A percentile compares a stretch with the other conserved stretches of the same genome.
These are phyloP conservation scores for Puccinia triticina DNA, from an alignment of 1,284 basidiomycete species.

Conservation along the genomic window DNA sequence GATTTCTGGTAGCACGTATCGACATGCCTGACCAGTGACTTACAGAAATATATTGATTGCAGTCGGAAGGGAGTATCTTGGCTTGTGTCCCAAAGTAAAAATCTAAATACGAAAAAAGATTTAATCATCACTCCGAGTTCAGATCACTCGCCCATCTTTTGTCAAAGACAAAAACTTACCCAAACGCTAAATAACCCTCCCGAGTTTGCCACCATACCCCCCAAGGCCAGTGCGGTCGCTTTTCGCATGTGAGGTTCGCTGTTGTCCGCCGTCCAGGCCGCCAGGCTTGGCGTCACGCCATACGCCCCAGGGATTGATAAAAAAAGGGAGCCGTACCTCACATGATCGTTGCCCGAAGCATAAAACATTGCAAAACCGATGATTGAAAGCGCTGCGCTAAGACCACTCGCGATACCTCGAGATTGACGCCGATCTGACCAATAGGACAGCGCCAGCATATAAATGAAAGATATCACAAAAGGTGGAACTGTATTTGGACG, in stretches of 20 bases:
- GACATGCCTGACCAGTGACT: no score
- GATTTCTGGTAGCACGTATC: no score
- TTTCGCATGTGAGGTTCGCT: constrained; percentile 17
- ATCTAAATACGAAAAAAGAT: background rate
- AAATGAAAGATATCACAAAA: background rate
- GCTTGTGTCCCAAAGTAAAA: constrained; percentile 11
- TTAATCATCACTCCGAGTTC: no score
- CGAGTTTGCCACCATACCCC: background rate
- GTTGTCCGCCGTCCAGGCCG: constrained; percentile 18
- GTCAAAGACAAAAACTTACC: constrained; percentile 7
- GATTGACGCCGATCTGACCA: constrained; percentile 4
- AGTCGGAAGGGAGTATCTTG: constrained; percentile 22
- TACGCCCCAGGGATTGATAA: constrained; percentile 32
- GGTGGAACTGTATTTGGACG: background rate
- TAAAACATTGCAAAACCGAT: constrained; percentile 31
- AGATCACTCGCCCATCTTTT: no score
- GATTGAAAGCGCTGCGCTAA: constrained; percentile 15
- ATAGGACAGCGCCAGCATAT: background rate
- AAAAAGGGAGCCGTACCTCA: constrained; percentile 17
- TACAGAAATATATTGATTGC: constrained; percentile 6
- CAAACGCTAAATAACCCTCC: constrained; percentile 31
- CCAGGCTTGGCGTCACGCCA: background rate
- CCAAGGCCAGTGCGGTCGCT: constrained; percentile 19
- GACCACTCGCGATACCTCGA: background rate
- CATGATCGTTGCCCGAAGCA: background rate